Base-by-base conservation (phyloP, 805 yeast species). In the Schwanniomyces vanrijiae region DNA sequence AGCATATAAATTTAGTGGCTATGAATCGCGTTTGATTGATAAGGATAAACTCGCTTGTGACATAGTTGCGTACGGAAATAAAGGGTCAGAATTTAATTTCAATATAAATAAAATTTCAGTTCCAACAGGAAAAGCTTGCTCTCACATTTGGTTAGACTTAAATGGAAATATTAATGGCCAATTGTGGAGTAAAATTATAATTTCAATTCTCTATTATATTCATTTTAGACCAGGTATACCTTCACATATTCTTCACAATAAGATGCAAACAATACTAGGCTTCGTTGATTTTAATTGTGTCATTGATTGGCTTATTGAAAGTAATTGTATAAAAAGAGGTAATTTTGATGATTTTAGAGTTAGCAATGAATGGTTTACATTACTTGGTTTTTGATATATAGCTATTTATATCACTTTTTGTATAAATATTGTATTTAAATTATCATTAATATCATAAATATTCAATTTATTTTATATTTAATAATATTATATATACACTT, bases 11-110 rank as follows among this genome's bases (percentile, higher is more conserved):
- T 73, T 79, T 43, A 72, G 76, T 29, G 84, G 88, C 10, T 91
- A 90, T 60, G 86, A 85, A 34, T 86, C 96, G 1, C 77, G 96
- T 51, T 71, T 81, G 16, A 78, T 88, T 35, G 95, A 88, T 50
- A 80, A 84, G 52, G 81, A 76, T 37, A 83, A 75, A 61, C 76
- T 80, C 42, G 89, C 78, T 56, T 85, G 83, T 60, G 96, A 81
- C 59, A 81, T 83, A 20, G 73, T 80, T 19, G 60, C 77, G 19
- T 66, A 69, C 44, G 46, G 57, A n/a, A 22, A 42, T 16, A 20
- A 47, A 5, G 44, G 51, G 40, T 45, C 55, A 46, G 33, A 51
- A 7, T 51, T 40, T n/a, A 24, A 28, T 18, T 14, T 22, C 3
- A 31, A 26, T 24, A 41, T 40, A 21, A 37, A 34, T 13, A 34